These are phyloP conservation scores for Termitomyces bulborhizus DNA, from an alignment of 768 basidiomycete genomes.

Conservation along the genomic window DNA sequence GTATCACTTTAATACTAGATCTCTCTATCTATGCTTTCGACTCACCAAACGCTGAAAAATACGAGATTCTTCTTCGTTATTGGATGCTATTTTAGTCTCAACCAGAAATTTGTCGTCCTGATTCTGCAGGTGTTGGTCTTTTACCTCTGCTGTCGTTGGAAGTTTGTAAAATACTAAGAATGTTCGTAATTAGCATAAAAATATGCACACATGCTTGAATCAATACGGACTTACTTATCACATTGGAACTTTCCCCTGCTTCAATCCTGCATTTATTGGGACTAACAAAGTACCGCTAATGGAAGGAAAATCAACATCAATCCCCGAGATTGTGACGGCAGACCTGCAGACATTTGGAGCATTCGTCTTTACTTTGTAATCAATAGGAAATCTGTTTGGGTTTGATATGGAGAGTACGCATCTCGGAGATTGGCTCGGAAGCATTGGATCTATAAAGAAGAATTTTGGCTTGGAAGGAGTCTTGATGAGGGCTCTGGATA, in stretches of 20 bases:
- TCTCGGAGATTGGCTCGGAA: neutral
- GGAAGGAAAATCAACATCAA: neutral
- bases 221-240: neutral
- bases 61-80: neutral
- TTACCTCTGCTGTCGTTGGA: neutral
- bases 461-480: neutral
- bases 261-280: slow-evolving; percentile 4
- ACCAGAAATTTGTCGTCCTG: neutral
- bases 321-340: neutral
- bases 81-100: neutral
- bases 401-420: slow-evolving; percentile 2
- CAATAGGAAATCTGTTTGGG: neutral
- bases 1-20: neutral
- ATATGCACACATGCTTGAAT: neutral
- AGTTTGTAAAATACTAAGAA: neutral
- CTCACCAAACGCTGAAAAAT: neutral
- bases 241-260: neutral
- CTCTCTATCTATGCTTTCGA: neutral
- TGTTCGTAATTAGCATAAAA: neutral
- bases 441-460: neutral
- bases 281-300: neutral
- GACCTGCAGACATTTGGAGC: neutral
- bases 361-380: slow-evolving; percentile 2
- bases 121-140: neutral
- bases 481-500: neutral